Evolutionary conservation across 495 filamentous ascomycete species (phyloP).

Genomic region (Filosporella fistucella): DNA sequence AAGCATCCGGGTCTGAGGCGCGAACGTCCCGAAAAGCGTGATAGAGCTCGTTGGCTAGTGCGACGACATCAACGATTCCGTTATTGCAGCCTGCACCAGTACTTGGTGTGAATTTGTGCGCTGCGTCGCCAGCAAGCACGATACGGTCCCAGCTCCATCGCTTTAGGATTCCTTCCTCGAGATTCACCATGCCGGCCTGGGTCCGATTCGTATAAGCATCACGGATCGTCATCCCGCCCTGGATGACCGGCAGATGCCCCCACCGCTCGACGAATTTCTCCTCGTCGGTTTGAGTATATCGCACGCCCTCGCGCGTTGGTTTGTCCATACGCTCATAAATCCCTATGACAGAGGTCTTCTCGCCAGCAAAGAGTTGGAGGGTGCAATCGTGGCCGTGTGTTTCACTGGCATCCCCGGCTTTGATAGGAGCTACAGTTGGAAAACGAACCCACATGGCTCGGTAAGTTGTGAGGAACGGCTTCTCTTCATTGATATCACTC

Average conservation of each 20-base stretch:
- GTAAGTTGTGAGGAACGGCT: neutral
- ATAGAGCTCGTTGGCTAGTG: neutral
- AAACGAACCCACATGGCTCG: neutral
- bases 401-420: neutral
- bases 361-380: neutral
- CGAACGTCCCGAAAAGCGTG: neutral
- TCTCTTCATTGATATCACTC: neutral
- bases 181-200: neutral
- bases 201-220: neutral
- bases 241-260: neutral
- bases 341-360: neutral
- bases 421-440: neutral
- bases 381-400: neutral
- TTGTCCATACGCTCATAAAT: neutral
- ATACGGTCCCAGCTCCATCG: neutral
- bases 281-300: neutral
- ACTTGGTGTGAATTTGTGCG: neutral
- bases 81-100: neutral
- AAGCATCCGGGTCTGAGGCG: neutral
- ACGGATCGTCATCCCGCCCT: neutral
- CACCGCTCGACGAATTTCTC: neutral
- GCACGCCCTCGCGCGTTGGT: neutral
- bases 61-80: neutral
- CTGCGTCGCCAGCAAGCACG: neutral
- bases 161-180: neutral